A percentile compares a stretch with the other conserved stretches of the same genome.
Evolutionary conservation across 1,284 basidiomycete species (phyloP).

Genomic region (Caloboletus firmus): DNA sequence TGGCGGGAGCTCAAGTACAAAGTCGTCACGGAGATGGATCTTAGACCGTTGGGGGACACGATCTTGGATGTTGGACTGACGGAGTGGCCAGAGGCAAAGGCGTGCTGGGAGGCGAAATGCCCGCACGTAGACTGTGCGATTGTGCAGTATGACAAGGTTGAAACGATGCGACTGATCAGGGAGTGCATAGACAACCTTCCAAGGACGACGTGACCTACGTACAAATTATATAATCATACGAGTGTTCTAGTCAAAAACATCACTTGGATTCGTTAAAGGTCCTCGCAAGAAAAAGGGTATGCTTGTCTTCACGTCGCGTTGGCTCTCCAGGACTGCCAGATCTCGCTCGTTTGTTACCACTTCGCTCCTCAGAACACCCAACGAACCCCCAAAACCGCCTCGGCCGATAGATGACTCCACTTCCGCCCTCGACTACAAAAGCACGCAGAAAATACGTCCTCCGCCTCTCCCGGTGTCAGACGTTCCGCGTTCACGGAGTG

Average conservation of each 20-base stretch:
- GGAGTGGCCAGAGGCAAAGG: conserved; percentile 55
- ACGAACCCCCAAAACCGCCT: conserved; percentile 52
- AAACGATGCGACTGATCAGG: conserved; percentile 52
- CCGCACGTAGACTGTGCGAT: conserved; percentile 44
- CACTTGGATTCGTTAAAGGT: neutral
- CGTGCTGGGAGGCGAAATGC: conserved; percentile 60
- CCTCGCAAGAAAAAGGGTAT: conserved; percentile 2
- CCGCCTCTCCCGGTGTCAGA: conserved; percentile 79
- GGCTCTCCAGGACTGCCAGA: conserved; percentile 13
- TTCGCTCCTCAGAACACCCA: conserved; percentile 11
- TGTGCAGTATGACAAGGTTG: conserved; percentile 54
- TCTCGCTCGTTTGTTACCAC: conserved; percentile 20
- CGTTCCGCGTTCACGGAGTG: conserved; percentile 70
- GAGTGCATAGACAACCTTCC: conserved; percentile 54
- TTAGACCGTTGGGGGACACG: conserved; percentile 57
- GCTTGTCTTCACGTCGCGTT: conserved; percentile 20
- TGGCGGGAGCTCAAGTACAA: conserved; percentile 63
- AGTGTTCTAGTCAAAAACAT: neutral
- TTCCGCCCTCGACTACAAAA: conserved; percentile 94
- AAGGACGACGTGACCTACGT: conserved; percentile 30
- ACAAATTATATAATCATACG: conserved; percentile 18
- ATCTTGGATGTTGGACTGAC: conserved; percentile 47
- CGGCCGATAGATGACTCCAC: conserved; percentile 85
- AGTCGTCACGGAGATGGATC: conserved; percentile 56
- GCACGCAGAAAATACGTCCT: conserved; percentile 63